Percentiles rank a stretch among this genome's conserved stretches.
phyloP scores from a whole-genome alignment of 169 alveolate species.

The Amoebophrya sp. region DNA sequence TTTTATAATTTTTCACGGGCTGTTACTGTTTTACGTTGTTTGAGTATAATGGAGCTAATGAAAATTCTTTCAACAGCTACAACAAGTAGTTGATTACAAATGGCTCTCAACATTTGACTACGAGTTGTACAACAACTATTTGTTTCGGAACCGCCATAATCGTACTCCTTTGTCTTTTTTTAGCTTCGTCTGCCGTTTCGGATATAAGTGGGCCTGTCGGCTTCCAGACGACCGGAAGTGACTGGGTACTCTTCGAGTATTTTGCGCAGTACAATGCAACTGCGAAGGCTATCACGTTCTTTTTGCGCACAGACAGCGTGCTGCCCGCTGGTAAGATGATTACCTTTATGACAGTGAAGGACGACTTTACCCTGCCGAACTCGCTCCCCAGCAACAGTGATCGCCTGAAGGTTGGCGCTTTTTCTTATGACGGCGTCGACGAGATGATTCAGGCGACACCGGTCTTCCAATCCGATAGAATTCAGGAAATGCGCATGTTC shows the following conservation, averaged over 20 bases:
- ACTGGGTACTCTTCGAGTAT: constrained; percentile 21
- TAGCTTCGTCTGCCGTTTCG: not conserved
- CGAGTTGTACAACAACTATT: too few species aligned
- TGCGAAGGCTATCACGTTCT: not conserved
- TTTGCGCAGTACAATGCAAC: not conserved
- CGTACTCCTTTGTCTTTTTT: not conserved
- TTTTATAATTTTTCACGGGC: too few species aligned
- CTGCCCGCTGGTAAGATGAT: not conserved
- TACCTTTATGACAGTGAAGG: not conserved
- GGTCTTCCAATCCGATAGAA: not conserved
- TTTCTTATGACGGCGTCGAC: not conserved
- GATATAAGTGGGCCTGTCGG: not conserved
- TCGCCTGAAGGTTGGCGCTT: not conserved
- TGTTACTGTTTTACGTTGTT: too few species aligned
- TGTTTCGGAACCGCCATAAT: too few species aligned
- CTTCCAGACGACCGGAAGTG: not conserved
- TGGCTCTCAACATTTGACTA: too few species aligned
- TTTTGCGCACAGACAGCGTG: constrained; percentile 6
- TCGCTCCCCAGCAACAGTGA: not conserved
- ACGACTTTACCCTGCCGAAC: constrained; percentile 17
- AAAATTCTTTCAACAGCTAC: too few species aligned
- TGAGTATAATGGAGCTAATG: too few species aligned
- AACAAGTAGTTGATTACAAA: too few species aligned
- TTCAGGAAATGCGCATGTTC: constrained; percentile 10
- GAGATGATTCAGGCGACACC: not conserved